These are phyloP conservation scores for Candida sanyaensis DNA, from an alignment of 1,139 yeast species.

Conservation along the genomic window DNA sequence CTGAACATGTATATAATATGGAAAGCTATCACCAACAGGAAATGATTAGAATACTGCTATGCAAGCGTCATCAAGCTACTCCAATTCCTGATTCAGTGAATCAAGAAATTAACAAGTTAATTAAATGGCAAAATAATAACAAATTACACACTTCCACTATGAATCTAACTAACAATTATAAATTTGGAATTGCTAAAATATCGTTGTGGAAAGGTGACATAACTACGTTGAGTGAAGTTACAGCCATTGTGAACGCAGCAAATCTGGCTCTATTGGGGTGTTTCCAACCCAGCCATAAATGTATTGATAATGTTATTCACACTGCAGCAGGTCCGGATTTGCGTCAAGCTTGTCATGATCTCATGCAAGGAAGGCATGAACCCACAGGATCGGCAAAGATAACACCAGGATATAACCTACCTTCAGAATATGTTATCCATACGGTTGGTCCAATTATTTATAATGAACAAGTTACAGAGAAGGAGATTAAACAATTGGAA, in stretches of 20 bases:
- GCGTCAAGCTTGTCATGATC: constrained; percentile 8
- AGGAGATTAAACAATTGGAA: constrained; percentile 3
- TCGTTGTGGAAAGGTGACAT: constrained; percentile 13
- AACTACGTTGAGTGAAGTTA: constrained; percentile 9
- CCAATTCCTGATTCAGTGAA: constrained; percentile 5
- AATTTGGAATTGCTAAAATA: neutral
- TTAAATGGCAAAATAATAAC: constrained; percentile 4
- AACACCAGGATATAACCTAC: constrained; percentile 9
- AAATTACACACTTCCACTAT: constrained; percentile 3
- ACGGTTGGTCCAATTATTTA: constrained; percentile 10
- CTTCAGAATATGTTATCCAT: constrained; percentile 9
- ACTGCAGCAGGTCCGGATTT: constrained; percentile 11
- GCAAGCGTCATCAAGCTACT: constrained; percentile 5
- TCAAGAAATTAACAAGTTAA: constrained; percentile 5
- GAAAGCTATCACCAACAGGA: constrained; percentile 9
- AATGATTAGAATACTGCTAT: constrained; percentile 6
- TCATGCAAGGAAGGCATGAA: constrained; percentile 8
- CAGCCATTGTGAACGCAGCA: constrained; percentile 12
- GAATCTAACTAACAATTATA: constrained; percentile 1
- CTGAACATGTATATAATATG: constrained; percentile 3
- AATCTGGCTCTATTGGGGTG: constrained; percentile 11
- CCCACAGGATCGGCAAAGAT: constrained; percentile 7
- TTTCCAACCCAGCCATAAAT: constrained; percentile 12
- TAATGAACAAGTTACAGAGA: neutral
- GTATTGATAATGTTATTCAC: constrained; percentile 13